These are phyloP conservation scores for Fusarium keratoplasticum DNA, from an alignment of 2,329 filamentous ascomycete genomes.

Conservation along the genomic window DNA sequence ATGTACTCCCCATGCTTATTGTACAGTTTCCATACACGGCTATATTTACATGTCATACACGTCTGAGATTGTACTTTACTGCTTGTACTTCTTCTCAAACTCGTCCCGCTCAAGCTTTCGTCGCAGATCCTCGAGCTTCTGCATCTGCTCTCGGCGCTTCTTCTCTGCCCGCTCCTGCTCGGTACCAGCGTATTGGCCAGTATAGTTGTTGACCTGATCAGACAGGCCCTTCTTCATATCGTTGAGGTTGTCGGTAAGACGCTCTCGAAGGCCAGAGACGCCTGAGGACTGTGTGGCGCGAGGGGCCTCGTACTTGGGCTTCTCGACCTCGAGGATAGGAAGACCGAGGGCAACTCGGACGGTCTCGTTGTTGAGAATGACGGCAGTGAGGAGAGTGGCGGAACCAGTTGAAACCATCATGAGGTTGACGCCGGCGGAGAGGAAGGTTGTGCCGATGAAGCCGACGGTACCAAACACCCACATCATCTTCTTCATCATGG, in stretches of 20 bases:
- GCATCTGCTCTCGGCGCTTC: conserved; percentile 49
- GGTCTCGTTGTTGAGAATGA: conserved; percentile 52
- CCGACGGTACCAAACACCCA: conserved; percentile 58
- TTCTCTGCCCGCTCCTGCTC: conserved; percentile 51
- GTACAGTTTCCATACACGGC: conserved; percentile 23
- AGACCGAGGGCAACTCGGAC: conserved; percentile 55
- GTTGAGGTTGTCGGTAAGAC: conserved; percentile 48
- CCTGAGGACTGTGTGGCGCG: conserved; percentile 39
- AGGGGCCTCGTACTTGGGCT: conserved; percentile 52
- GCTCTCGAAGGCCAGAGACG: conserved; percentile 45
- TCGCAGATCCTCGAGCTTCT: conserved; percentile 51
- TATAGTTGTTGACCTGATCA: conserved; percentile 49
- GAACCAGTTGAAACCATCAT: conserved; percentile 58
- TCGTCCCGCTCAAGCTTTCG: conserved; percentile 51
- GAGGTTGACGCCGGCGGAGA: conserved; percentile 62
- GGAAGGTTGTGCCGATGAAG: conserved; percentile 59
- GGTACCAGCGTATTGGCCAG: conserved; percentile 48
- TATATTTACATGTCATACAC: conserved; percentile 34
- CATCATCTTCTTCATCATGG: conserved; percentile 56
- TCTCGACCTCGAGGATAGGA: conserved; percentile 47
- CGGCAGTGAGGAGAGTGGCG: conserved; percentile 51
- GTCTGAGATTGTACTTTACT: conserved; percentile 17
- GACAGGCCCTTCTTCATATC: conserved; percentile 54
- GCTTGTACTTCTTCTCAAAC: conserved; percentile 57
- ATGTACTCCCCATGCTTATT: conserved; percentile 33